These are phyloP conservation scores for Flaveria floridana DNA, from an alignment of 140 eudicot genomes.

Conservation along the genomic window DNA sequence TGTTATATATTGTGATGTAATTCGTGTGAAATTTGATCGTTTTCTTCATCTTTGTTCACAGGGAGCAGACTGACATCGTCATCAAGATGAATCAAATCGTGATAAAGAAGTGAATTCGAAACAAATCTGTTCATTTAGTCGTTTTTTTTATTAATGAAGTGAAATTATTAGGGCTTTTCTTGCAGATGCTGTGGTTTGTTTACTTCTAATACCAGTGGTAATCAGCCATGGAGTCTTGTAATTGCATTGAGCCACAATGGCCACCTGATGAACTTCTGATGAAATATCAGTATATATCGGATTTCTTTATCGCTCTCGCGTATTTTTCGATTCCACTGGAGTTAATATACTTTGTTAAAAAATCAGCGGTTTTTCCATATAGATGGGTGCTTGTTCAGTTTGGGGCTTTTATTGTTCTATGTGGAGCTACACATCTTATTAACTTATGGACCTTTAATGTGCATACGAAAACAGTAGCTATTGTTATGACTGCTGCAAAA, in stretches of 20 bases:
- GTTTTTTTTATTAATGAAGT: constrained; percentile 12
- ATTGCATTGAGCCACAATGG: constrained; percentile 97
- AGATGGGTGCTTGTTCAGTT: constrained; percentile 98
- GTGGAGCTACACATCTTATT: constrained; percentile 94
- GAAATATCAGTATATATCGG: constrained; percentile 93
- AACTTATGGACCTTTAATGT: constrained; percentile 78
- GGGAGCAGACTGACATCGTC: not conserved
- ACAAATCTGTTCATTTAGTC: not conserved
- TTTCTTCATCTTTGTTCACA: not conserved
- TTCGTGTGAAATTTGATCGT: not conserved
- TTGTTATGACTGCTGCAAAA: constrained; percentile 85
- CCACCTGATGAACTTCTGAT: constrained; percentile 84
- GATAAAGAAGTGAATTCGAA: not conserved
- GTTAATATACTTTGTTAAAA: constrained; percentile 87
- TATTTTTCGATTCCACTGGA: constrained; percentile 97
- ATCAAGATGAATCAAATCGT: not conserved
- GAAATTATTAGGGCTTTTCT: not conserved
- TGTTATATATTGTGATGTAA: constrained; percentile 13
- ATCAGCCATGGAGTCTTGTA: constrained; percentile 69
- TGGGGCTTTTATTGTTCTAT: constrained; percentile 95
- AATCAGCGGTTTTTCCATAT: constrained; percentile 95
- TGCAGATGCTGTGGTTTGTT: constrained; percentile 39
- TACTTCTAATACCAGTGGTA: constrained; percentile 24
- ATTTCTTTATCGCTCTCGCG: constrained; percentile 97
- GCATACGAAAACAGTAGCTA: constrained; percentile 79